A percentile compares a stretch with the other conserved stretches of the same genome.
Evolutionary conservation across 257 asterid genomes (phyloP).

Genomic region (Plantago major): DNA sequence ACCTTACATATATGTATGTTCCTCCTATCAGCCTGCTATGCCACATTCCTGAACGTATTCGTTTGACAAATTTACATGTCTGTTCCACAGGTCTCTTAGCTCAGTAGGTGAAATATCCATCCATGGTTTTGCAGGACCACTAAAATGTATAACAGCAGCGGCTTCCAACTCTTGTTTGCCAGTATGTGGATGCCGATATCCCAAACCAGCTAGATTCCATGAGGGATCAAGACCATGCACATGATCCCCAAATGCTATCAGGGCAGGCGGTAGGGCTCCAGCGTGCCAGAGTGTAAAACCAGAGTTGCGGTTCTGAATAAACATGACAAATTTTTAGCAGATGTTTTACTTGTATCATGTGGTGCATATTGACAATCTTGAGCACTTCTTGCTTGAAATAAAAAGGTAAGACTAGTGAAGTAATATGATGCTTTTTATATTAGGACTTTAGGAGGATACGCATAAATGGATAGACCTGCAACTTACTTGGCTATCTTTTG

Average conservation of each 20-base stretch:
- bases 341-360: background rate
- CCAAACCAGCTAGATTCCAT: constrained; percentile 80
- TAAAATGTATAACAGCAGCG: constrained; percentile 77
- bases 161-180: constrained; percentile 28
- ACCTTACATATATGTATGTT: constrained; percentile 15
- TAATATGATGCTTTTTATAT: too few relatives aligned
- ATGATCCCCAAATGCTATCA: constrained; percentile 73
- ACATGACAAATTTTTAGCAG: background rate
- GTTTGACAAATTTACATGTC: constrained; percentile 65
- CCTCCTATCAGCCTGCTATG: constrained; percentile 32
- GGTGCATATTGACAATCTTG: too few relatives aligned
- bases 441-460: too few relatives aligned
- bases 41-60: constrained; percentile 52
- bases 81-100: constrained; percentile 57
- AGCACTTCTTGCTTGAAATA: too few relatives aligned
- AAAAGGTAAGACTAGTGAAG: too few relatives aligned
- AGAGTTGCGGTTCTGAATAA: constrained; percentile 56
- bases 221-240: constrained; percentile 55
- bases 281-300: constrained; percentile 71
- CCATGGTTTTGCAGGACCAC: constrained; percentile 97
- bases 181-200: constrained; percentile 36
- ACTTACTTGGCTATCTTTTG: too few relatives aligned
- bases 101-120: constrained; percentile 56
- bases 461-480: too few relatives aligned
- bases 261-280: constrained; percentile 79